Base-by-base conservation (phyloP, 2,329 filamentous ascomycete genomes). In the Ophiognomonia clavigignenti-juglandacearum region DNA sequence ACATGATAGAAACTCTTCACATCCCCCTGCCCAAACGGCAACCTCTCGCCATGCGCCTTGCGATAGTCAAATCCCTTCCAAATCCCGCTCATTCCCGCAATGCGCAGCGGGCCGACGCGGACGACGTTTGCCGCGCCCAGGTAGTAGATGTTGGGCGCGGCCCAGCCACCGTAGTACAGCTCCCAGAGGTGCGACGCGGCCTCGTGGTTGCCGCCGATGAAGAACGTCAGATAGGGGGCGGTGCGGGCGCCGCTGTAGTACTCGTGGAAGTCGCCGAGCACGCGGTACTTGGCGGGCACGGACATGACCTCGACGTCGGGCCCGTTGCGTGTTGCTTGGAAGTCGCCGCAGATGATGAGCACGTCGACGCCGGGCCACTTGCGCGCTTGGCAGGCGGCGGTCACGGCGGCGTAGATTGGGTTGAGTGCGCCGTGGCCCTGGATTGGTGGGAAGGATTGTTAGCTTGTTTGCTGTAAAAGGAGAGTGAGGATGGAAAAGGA, bases 161-260 rank as follows among this genome's bases (percentile, higher is more conserved):
- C 93, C 93, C 93, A 98, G 42, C 93, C 93, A 43, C 93, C 93
- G 62, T 97, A 95, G 70, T 88, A 95, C 0, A 98, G 78, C 67
- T 98, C 93, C 73, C 84, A 93, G 5, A 96, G 72, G 65, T 97
- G 83, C 42, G 87, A 90, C 59, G 87, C 87, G 1, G 93, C 92
- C 69, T 98, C 93, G 60, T 98, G 93, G 62, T 98, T 98, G 3
- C 93, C 93, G 36, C 85, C 91, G 42, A 96, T 83, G 67, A 97
- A 97, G 37, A 97, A 72, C 14, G 93, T 98, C 38, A 95, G 75
- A 61, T 90, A 95, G 0, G 93, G 93, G 1, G 93, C 93, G 36
- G 65, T 78, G 46, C 81, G 80, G 16, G 71, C 65, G 39, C 93
- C 93, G 43, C 83, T 86, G 66, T 98, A 98, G 72, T 97, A 98